Conservation (phyloP, 345 rosid genomes). For the Luvunga scandens region DNA sequence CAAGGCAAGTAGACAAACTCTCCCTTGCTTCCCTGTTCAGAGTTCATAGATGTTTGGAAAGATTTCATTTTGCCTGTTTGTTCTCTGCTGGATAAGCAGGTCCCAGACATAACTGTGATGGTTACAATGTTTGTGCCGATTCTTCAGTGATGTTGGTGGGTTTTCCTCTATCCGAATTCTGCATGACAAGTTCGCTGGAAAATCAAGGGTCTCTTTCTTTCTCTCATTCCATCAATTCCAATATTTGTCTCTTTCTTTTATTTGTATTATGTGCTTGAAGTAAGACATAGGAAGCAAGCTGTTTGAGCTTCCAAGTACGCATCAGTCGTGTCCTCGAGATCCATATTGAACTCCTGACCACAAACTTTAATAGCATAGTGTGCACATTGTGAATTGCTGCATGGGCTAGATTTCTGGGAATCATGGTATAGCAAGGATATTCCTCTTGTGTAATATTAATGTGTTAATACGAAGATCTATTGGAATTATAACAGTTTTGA, state of each 20-base stretch:
- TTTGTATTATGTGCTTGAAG: neutral
- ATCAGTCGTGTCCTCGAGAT: neutral
- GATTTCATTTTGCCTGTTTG: neutral
- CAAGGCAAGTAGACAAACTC: constrained; percentile 42
- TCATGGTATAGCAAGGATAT: neutral
- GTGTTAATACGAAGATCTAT: no score
- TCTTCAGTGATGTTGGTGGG: constrained; percentile 77
- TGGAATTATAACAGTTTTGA: no score
- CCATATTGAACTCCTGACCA: neutral
- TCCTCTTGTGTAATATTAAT: no score
- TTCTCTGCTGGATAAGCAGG: neutral
- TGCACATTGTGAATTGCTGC: neutral
- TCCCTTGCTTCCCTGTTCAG: neutral
- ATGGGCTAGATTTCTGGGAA: neutral
- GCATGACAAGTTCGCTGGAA: constrained; percentile 73
- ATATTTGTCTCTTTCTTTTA: neutral
- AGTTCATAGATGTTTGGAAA: neutral
- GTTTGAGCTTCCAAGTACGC: neutral
- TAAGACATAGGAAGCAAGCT: neutral
- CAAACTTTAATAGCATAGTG: neutral
- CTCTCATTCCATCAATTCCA: constrained; percentile 4
- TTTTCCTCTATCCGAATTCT: constrained; percentile 68
- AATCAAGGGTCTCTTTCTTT: constrained; percentile 74
- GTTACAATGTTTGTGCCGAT: constrained; percentile 32
- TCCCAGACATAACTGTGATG: neutral